Percentiles rank a stretch among this genome's conserved stretches.
Conservation (phyloP, 768 basidiomycete genomes). For the Boletus subcaerulescens region DNA sequence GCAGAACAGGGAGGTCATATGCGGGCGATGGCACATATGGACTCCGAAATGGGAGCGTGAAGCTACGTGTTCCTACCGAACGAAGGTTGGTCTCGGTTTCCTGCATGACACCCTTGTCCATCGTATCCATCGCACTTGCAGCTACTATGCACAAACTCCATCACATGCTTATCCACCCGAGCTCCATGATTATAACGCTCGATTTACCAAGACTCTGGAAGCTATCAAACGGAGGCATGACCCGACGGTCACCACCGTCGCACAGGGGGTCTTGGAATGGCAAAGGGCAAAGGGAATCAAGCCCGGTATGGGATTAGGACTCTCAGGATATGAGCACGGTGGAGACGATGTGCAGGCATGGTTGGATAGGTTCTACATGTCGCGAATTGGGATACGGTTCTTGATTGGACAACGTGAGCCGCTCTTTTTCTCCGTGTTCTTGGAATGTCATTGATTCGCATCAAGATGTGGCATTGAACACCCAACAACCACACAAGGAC, state of each 20-base stretch:
- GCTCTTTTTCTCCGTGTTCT: not conserved
- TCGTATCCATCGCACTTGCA: constrained; percentile 27
- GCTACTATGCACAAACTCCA: constrained; percentile 82
- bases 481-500: constrained; percentile 80
- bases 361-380: constrained; percentile 97
- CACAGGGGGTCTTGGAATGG: constrained; percentile 96
- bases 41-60: constrained; percentile 53
- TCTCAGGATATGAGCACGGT: constrained; percentile 51
- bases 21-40: constrained; percentile 21
- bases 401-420: constrained; percentile 90
- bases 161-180: constrained; percentile 84
- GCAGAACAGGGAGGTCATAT: constrained; percentile 1
- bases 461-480: constrained; percentile 93
- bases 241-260: constrained; percentile 95
- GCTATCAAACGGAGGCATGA: constrained; percentile 93
- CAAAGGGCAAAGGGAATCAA: constrained; percentile 52
- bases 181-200: constrained; percentile 87
- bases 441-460: not conserved
- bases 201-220: constrained; percentile 84
- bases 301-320: constrained; percentile 27
- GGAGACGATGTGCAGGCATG: constrained; percentile 90
- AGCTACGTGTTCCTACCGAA: constrained; percentile 80
- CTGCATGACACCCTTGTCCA: not conserved
- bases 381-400: constrained; percentile 93
- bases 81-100: constrained; percentile 51